phyloP scores from a whole-genome alignment of 2,329 filamentous ascomycete genomes.

The Allantophomopsis lycopodina region DNA sequence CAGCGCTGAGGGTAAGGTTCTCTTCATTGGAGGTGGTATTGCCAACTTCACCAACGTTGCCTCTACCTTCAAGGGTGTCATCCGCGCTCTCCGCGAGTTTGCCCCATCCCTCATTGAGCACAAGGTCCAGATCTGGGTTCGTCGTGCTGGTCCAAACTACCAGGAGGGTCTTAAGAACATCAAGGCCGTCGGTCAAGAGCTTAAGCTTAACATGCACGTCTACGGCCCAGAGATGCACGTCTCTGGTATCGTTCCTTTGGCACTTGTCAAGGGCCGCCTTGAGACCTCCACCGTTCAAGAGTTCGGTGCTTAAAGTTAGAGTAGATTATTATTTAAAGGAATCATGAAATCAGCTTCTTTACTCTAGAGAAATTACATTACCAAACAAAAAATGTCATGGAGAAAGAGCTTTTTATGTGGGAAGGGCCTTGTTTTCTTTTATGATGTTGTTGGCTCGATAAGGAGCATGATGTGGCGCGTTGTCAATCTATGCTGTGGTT shows the following conservation, averaged over 20 bases:
- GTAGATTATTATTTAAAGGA: too few species aligned
- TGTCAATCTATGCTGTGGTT: too few species aligned
- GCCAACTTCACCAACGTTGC: slow-evolving; percentile 99
- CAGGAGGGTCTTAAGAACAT: slow-evolving; percentile 99
- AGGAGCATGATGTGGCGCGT: too few species aligned
- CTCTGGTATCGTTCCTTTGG: slow-evolving; percentile 88
- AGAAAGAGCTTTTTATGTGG: too few species aligned
- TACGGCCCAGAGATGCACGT: slow-evolving; percentile 77
- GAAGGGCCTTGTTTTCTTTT: too few species aligned
- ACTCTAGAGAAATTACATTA: too few species aligned
- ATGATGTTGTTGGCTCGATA: too few species aligned
- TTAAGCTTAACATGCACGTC: slow-evolving; percentile 90
- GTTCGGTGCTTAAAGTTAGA: slow-evolving; percentile 25
- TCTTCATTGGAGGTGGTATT: slow-evolving; percentile 99
- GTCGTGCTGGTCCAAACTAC: slow-evolving; percentile 88
- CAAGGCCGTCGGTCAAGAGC: slow-evolving; percentile 88
- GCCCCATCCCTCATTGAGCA: slow-evolving; percentile 79
- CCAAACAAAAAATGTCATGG: too few species aligned
- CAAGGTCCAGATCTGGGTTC: slow-evolving; percentile 96
- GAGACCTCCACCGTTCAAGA: slow-evolving; percentile 47
- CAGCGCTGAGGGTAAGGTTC: slow-evolving; percentile 84
- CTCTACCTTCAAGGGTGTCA: slow-evolving; percentile 99
- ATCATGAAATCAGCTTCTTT: too few species aligned
- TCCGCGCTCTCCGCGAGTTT: slow-evolving; percentile 86
- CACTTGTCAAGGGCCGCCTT: slow-evolving; percentile 55